Evolutionary conservation across 257 asterid species (phyloP).

Genomic region (Lycium ferocissimum): DNA sequence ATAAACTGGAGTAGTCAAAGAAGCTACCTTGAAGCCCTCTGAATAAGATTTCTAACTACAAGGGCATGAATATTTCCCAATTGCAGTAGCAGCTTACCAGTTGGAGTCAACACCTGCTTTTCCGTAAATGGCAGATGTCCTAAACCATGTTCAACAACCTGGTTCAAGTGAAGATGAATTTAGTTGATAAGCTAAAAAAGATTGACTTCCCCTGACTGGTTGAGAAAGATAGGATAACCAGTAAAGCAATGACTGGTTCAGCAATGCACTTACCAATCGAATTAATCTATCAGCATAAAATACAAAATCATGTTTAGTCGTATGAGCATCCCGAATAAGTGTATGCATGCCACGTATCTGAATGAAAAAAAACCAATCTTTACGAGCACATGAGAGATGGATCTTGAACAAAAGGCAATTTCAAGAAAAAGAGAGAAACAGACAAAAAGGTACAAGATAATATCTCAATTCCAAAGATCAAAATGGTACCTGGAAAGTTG

Average conservation of each 20-base stretch:
- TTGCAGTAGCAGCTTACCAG: constrained; percentile 65
- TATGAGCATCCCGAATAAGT: constrained; percentile 94
- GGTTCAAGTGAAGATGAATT: constrained; percentile 31
- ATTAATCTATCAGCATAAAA: constrained; percentile 93
- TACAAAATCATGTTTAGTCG: constrained; percentile 90
- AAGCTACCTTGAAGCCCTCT: not conserved
- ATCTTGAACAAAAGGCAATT: constrained; percentile 11
- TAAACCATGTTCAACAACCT: constrained; percentile 99
- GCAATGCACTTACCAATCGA: constrained; percentile 71
- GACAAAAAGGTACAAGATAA: not conserved
- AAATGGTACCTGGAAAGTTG: constrained; percentile 89
- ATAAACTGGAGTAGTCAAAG: not conserved
- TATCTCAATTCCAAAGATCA: constrained; percentile 23
- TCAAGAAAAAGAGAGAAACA: not conserved
- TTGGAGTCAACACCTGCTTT: constrained; percentile 95
- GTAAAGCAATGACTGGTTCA: constrained; percentile 31
- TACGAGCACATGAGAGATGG: not conserved
- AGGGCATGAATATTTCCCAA: not conserved
- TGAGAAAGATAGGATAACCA: constrained; percentile 17
- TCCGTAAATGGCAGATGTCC: constrained; percentile 99
- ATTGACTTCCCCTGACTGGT: not conserved
- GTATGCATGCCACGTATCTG: constrained; percentile 99
- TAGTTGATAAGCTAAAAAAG: constrained; percentile 37
- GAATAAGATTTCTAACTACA: not conserved
- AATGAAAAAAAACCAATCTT: constrained; percentile 40